Evolutionary conservation across 2,329 filamentous ascomycete genomes (phyloP).

Genomic region (Ceratocystis destructans): DNA sequence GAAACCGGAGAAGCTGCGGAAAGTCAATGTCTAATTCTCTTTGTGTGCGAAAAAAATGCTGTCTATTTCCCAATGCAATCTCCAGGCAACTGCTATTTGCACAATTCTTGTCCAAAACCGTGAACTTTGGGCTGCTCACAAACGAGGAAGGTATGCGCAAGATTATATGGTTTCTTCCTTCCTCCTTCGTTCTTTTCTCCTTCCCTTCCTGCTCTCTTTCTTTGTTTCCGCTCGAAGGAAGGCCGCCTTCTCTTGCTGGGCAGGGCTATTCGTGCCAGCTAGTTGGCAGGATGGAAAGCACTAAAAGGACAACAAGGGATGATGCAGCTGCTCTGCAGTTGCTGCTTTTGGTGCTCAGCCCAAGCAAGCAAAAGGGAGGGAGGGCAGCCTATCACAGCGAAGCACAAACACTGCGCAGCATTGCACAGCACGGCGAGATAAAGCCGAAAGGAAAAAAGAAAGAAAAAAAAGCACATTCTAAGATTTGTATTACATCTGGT

Average conservation of each 20-base stretch:
- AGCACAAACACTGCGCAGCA: too few species aligned
- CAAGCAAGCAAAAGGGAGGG: neutral
- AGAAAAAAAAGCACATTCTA: neutral
- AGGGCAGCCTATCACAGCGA: neutral
- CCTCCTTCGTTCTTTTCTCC: neutral
- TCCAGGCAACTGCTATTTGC: neutral
- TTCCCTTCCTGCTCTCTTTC: neutral
- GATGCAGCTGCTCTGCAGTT: neutral
- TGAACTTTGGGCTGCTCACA: neutral
- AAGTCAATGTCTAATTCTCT: neutral
- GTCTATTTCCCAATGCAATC: slow-evolving; percentile 5
- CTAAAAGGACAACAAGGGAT: slow-evolving; percentile 1
- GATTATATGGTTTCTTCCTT: slow-evolving; percentile 11
- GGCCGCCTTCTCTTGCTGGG: neutral
- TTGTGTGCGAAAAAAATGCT: slow-evolving; percentile 5
- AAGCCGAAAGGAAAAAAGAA: neutral
- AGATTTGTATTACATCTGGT: neutral
- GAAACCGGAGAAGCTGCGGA: neutral
- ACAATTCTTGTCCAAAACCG: neutral
- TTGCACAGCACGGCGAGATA: neutral
- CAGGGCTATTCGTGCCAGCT: slow-evolving; percentile 5
- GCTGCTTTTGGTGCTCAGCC: slow-evolving; percentile 5
- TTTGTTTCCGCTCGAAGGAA: slow-evolving; percentile 3
- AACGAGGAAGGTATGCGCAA: slow-evolving; percentile 5
- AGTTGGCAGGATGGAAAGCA: neutral